These are phyloP conservation scores for Pulveroboletus sp. DNA, from an alignment of 768 basidiomycete genomes.

Conservation along the genomic window DNA sequence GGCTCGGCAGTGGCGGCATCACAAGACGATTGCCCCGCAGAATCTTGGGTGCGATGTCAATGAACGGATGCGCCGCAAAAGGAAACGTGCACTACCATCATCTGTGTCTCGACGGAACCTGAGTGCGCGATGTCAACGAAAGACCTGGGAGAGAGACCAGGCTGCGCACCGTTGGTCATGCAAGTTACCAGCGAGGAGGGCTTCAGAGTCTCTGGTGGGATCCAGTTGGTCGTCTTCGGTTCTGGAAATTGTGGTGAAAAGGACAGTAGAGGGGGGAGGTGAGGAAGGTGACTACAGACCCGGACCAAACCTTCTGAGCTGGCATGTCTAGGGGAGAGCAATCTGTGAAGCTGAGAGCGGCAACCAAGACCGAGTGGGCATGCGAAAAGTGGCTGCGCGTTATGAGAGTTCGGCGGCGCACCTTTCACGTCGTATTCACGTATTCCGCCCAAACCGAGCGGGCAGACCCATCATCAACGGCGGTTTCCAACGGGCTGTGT, in stretches of 20 bases:
- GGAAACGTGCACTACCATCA: constrained; percentile 52
- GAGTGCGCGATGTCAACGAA: constrained; percentile 8
- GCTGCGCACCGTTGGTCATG: constrained; percentile 63
- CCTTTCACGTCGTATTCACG: no score
- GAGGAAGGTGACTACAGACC: constrained; percentile 44
- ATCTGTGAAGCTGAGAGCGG: constrained; percentile 62
- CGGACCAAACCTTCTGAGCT: constrained; percentile 81
- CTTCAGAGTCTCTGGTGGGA: constrained; percentile 60
- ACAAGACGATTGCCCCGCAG: constrained; percentile 63
- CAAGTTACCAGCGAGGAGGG: constrained; percentile 41
- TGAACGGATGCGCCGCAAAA: constrained; percentile 1
- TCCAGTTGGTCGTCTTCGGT: constrained; percentile 42
- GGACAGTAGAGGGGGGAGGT: background rate
- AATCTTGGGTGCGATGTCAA: constrained; percentile 36
- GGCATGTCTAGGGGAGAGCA: constrained; percentile 79
- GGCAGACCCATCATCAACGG: no score
- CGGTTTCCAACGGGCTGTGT: no score
- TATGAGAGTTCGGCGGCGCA: no score
- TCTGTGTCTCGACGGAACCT: constrained; percentile 77
- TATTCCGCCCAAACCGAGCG: no score
- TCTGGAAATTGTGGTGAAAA: constrained; percentile 29
- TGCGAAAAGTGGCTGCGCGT: no score
- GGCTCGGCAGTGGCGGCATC: constrained; percentile 63
- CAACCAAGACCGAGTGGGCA: constrained; percentile 33
- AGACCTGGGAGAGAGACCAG: background rate